Conservation (phyloP, 2,329 filamentous ascomycete genomes). For the Colletotrichum noveboracense region DNA sequence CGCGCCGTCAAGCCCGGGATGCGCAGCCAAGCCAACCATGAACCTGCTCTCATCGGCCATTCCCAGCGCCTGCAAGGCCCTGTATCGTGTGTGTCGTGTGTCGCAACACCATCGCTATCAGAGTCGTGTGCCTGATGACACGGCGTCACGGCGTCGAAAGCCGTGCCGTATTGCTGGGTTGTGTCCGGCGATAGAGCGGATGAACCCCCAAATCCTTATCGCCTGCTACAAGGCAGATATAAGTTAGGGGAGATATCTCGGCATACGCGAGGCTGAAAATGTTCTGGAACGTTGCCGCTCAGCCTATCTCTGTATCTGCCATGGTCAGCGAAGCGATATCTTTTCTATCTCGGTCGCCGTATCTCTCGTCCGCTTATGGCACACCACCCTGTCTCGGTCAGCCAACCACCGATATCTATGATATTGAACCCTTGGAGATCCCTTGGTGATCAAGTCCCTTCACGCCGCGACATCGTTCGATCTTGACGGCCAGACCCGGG, state of each 20-base stretch:
- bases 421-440: neutral
- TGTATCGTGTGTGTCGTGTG: neutral
- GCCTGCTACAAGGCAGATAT: neutral
- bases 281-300: neutral
- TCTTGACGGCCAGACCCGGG: neutral
- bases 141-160: neutral
- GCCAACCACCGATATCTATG: neutral
- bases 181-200: neutral
- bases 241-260: neutral
- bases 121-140: neutral
- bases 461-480: slow-evolving; percentile 4
- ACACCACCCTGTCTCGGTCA: neutral
- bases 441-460: neutral
- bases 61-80: neutral
- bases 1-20: neutral
- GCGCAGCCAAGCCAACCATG: neutral
- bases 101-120: neutral
- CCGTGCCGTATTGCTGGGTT: neutral
- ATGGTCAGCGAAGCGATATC: neutral
- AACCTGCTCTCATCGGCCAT: neutral
- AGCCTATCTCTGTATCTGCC: neutral
- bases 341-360: slow-evolving; percentile 4
- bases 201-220: neutral
- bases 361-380: neutral
- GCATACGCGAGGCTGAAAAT: neutral